Base-by-base conservation (phyloP, 2,329 filamentous ascomycete genomes). In the Botrytis galanthina region DNA sequence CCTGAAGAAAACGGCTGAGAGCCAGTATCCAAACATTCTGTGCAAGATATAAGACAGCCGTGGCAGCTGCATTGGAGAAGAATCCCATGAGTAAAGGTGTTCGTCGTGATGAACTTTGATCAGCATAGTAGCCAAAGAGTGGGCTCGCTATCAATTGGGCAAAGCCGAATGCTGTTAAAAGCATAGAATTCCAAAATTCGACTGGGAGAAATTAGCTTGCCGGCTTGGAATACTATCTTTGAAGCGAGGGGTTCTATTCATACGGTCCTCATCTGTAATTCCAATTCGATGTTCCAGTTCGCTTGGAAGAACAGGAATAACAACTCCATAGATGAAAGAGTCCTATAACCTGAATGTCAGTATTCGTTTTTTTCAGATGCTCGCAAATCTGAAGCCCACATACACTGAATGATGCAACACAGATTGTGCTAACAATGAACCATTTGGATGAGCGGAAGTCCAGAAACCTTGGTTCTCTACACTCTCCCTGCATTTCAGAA, bases 101-200 rank as follows among this genome's bases (percentile, higher is more conserved):
- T 60, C 89, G 86, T 42, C 92, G 85, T 3, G 89, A 91, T 12
- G 85, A 82, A 2, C 86, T 86, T 68, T 86, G 85, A 81, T 94
- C 92, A 10, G 89, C 88, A 72, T 74, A 64, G 35, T 73, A 70
- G 4, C 73, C 73, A 35, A 71, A 73, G 20, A 74, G 18, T 46
- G 73, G 84, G 70, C 83, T 84, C 39, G 86, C 86, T 4, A 88
- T 82, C n/a, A 93, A 85, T 12, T 93, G 82, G 1, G 90, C 87
- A 2, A 87, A 89, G 54, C 90, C 91, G 79, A 93, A 94, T 37
- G 91, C 86, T 26, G 91, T 90, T 4, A 94, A 83, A 3, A 94
- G 84, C 32, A 93, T 87, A 0, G 91, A 91, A 4, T 89, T 88
- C 91, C 91, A 93, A 78, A 84, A 85, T 81, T 93, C 91, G 1